phyloP scores from a whole-genome alignment of 1,139 yeast genomes.

The Pichia sp. region DNA sequence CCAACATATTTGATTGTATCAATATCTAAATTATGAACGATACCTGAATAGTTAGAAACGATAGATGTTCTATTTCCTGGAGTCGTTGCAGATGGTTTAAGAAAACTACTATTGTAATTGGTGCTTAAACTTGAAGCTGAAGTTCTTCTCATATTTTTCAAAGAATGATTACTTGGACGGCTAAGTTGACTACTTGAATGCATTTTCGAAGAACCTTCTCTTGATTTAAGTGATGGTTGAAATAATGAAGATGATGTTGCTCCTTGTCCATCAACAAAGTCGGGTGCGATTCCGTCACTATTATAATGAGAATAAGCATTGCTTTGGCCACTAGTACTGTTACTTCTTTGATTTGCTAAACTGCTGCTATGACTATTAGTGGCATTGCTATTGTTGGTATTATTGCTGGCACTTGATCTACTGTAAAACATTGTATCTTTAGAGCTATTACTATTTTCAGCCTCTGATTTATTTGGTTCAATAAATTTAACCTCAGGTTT shows the following conservation, averaged over 20 bases:
- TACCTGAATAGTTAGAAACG: conserved; percentile 39
- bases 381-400: neutral
- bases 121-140: neutral
- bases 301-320: too few relatives aligned
- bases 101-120: neutral
- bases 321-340: too few relatives aligned
- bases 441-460: neutral
- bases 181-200: neutral
- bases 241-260: neutral
- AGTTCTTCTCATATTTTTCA: neutral
- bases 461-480: neutral
- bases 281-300: neutral
- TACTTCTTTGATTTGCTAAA: too few relatives aligned
- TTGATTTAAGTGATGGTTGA: neutral
- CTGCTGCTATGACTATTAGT: too few relatives aligned
- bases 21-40: conserved; percentile 37
- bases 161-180: neutral
- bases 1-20: conserved; percentile 35
- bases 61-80: conserved; percentile 34
- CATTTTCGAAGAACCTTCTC: neutral
- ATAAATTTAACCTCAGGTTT: too few relatives aligned
- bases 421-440: neutral
- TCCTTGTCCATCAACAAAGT: neutral
- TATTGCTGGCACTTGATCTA: neutral
- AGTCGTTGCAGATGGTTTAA: neutral